Percentiles rank a stretch among this genome's conserved stretches.
phyloP scores from a whole-genome alignment of 176 grass and related monocot genomes.

The Oryza glaberrima region DNA sequence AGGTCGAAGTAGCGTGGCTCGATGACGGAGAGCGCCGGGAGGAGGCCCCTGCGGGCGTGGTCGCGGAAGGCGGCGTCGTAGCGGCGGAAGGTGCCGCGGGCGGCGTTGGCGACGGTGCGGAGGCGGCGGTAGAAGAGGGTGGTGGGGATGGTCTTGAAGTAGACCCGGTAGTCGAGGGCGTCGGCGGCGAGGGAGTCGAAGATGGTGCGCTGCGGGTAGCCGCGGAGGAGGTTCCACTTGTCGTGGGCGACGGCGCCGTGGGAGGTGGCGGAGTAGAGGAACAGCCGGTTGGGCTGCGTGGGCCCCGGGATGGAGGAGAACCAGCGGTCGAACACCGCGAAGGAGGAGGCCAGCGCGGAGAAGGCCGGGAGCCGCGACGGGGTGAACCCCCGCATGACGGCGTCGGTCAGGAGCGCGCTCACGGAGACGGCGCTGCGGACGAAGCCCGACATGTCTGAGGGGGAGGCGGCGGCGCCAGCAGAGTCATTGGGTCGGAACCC shows the following conservation, averaged over 20 bases:
- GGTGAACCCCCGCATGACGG: slow-evolving; percentile 85
- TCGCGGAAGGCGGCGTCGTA: slow-evolving; percentile 57
- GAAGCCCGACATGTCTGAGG: slow-evolving; percentile 76
- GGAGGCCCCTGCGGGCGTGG: slow-evolving; percentile 56
- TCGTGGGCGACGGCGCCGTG: slow-evolving; percentile 77
- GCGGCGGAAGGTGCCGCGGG: slow-evolving; percentile 51
- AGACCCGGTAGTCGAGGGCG: slow-evolving; percentile 62
- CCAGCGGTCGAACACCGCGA: slow-evolving; percentile 96
- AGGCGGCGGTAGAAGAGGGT: slow-evolving; percentile 84
- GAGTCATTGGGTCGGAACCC: slow-evolving; percentile 30
- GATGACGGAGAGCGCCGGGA: slow-evolving; percentile 72
- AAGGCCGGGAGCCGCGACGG: slow-evolving; percentile 70
- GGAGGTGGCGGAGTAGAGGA: slow-evolving; percentile 94
- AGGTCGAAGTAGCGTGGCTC: slow-evolving; percentile 92
- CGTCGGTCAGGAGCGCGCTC: slow-evolving; percentile 47
- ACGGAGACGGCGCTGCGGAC: slow-evolving; percentile 80
- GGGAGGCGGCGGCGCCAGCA: neutral
- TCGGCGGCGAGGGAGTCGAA: slow-evolving; percentile 82
- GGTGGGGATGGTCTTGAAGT: slow-evolving; percentile 88
- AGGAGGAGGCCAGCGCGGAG: slow-evolving; percentile 62
- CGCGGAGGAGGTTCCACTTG: slow-evolving; percentile 66
- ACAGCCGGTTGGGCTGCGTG: slow-evolving; percentile 91
- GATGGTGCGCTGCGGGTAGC: slow-evolving; percentile 90
- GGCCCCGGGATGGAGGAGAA: slow-evolving; percentile 91
- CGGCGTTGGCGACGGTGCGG: slow-evolving; percentile 54